Percentiles rank a stretch among this genome's conserved stretches.
phyloP scores from a whole-genome alignment of 208 protist genomes.

The Tetramitus jugosus region DNA sequence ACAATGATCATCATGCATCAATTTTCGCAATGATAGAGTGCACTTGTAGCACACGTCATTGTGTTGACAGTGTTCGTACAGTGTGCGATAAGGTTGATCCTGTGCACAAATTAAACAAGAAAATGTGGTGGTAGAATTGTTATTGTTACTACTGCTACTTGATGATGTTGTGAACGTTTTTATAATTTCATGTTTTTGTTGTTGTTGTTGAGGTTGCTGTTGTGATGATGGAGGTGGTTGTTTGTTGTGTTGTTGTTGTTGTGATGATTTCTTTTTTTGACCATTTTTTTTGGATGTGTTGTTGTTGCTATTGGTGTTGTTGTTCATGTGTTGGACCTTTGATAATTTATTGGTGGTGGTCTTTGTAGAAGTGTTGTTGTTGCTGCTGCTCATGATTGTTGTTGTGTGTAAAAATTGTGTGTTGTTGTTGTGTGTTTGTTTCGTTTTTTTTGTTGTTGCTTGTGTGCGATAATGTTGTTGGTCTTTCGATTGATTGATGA shows the following conservation, averaged over 20 bases:
- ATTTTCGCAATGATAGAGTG: background rate
- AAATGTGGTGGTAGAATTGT: background rate
- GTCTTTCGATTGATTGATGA: too few relatives aligned
- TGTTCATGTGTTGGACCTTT: too few relatives aligned
- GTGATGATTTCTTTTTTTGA: background rate
- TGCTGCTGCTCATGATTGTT: too few relatives aligned
- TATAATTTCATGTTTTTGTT: background rate
- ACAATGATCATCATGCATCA: constrained; percentile 10
- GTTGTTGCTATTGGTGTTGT: too few relatives aligned
- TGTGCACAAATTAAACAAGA: constrained; percentile 12
- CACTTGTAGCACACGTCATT: constrained; percentile 10
- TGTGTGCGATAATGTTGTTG: too few relatives aligned
- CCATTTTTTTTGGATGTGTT: too few relatives aligned
- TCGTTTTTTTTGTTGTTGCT: too few relatives aligned
- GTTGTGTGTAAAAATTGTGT: too few relatives aligned
- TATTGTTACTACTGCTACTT: background rate
- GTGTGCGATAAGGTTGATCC: background rate
- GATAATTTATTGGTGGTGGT: too few relatives aligned
- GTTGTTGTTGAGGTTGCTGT: too few relatives aligned
- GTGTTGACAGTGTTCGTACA: constrained; percentile 14
- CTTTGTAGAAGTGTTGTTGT: too few relatives aligned
- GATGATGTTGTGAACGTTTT: background rate
- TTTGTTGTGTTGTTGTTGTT: background rate
- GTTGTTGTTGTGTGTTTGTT: too few relatives aligned
- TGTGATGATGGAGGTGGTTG: background rate